Base-by-base conservation (phyloP, 306 rosid species). In the Prunus mira region DNA sequence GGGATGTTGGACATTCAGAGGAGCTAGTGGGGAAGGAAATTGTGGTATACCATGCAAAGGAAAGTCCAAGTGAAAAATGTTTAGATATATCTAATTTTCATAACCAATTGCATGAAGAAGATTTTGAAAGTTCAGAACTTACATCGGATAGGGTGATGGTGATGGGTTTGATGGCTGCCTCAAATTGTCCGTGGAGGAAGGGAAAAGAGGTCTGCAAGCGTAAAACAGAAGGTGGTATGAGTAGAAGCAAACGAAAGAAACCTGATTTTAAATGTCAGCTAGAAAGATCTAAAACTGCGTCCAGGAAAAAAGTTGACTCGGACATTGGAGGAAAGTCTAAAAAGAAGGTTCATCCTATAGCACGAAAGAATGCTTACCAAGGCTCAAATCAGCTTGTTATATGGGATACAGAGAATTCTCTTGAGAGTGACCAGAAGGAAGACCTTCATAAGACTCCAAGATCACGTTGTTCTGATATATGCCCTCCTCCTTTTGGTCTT, bases 171-270 rank as follows among this genome's bases (percentile, higher is more conserved):
- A 88, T 82, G 91, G 76, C 93, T 71, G 50, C 79, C 32, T 83
- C 98, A 24, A 82, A 79, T 73, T 91, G 86, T 81, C 87, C 91
- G 66, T 82, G 85, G 90, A 84, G 83, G 67, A 78, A 83, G 60
- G 85, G 80, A 32, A 85, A 74, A 74, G 79, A 19, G 51, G 73
- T 79, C 61, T 15, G 52, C 79, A 84, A 83, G 63, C 65, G 51
- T 62, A 78, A 84, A 30, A 30, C 43, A 61, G 49, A 66, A 73
- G 85, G 55, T 57, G 79, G 76, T 78, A 38, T 69, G 65, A 80
- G 76, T 79, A 83, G 73, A 80, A 76, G 76, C 18, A 82, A 88
- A 88, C 79, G 60, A 68, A 86, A 82, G 84, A 88, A 84, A 30
- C 65, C 2, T 76, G 78, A 73, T 63, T 51, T 1, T 65, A 74